These are phyloP conservation scores for Hypoxylon sp. DNA, from an alignment of 2,329 filamentous ascomycete genomes.

Conservation along the genomic window DNA sequence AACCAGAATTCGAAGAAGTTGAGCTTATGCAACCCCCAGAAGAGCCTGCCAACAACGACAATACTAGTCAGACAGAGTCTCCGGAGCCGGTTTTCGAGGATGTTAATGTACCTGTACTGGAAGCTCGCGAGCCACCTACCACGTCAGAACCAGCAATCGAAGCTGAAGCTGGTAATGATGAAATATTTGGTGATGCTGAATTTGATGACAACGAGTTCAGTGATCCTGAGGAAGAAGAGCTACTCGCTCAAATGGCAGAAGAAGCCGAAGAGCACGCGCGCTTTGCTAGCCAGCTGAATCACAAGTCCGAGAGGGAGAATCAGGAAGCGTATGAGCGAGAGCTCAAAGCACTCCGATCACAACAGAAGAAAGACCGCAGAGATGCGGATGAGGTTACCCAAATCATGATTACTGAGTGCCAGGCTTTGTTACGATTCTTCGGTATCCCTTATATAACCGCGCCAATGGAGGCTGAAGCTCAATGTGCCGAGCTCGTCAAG, in stretches of 20 bases:
- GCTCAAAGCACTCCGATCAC: slow-evolving; percentile 86
- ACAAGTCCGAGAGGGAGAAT: slow-evolving; percentile 78
- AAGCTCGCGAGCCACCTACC: slow-evolving; percentile 25
- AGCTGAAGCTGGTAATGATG: slow-evolving; percentile 53
- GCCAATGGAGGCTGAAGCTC: slow-evolving; percentile 98
- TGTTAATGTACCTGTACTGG: slow-evolving; percentile 34
- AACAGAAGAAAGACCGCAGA: slow-evolving; percentile 95
- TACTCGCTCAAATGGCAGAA: slow-evolving; percentile 86
- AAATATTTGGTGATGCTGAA: slow-evolving; percentile 71
- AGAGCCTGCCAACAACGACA: slow-evolving; percentile 37
- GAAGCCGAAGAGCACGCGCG: slow-evolving; percentile 95
- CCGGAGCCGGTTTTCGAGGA: slow-evolving; percentile 49
- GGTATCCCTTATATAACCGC: slow-evolving; percentile 97
- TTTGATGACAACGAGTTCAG: slow-evolving; percentile 77
- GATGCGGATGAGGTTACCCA: slow-evolving; percentile 98
- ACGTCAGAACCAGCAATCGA: slow-evolving; percentile 23
- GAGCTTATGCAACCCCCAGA: slow-evolving; percentile 49
- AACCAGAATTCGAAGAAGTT: slow-evolving; percentile 55
- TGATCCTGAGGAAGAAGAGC: slow-evolving; percentile 92
- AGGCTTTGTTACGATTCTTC: slow-evolving; percentile 89
- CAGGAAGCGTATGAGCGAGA: slow-evolving; percentile 88
- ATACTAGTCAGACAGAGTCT: slow-evolving; percentile 19
- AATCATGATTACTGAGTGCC: slow-evolving; percentile 95
- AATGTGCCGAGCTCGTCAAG: slow-evolving; percentile 91
- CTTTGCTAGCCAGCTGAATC: slow-evolving; percentile 89